Percentiles rank a stretch among this genome's conserved stretches.
Conservation (phyloP, 2,329 filamentous ascomycete species). For the Chaetomium sp. region DNA sequence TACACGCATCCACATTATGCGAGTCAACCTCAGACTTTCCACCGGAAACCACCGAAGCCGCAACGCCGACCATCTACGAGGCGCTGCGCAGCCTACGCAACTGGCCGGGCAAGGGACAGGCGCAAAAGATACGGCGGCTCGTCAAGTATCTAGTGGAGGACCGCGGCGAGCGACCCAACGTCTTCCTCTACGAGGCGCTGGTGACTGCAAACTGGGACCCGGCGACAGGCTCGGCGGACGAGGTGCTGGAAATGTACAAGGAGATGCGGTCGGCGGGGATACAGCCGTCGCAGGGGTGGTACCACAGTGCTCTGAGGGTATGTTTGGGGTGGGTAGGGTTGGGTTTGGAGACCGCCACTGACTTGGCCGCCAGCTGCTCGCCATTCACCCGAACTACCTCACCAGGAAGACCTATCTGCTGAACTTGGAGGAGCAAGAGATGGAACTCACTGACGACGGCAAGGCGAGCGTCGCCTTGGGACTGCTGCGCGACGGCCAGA, state of each 20-base stretch:
- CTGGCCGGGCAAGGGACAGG: constrained; percentile 39
- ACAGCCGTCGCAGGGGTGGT: constrained; percentile 65
- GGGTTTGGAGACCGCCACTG: constrained; percentile 25
- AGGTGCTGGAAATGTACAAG: constrained; percentile 63
- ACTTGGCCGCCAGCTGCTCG: constrained; percentile 57
- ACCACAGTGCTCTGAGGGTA: constrained; percentile 71
- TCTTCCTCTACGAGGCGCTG: constrained; percentile 70
- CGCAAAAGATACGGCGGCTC: constrained; percentile 46
- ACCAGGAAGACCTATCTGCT: constrained; percentile 70
- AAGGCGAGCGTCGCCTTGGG: constrained; percentile 71
- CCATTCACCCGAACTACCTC: constrained; percentile 83
- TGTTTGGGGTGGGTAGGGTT: not conserved
- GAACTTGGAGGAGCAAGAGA: constrained; percentile 75
- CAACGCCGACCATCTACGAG: constrained; percentile 50
- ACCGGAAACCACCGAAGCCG: not conserved
- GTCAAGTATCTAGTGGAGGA: constrained; percentile 61
- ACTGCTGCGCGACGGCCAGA: constrained; percentile 76
- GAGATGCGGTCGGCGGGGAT: constrained; percentile 70
- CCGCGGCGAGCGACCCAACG: constrained; percentile 57
- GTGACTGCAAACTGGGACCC: constrained; percentile 71
- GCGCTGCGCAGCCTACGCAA: constrained; percentile 46
- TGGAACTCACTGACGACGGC: constrained; percentile 61
- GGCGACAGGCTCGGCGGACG: constrained; percentile 63
- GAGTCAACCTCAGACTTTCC: not conserved
- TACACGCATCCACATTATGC: no score